phyloP scores from a whole-genome alignment of 169 alveolate genomes.

The Plasmodium blacklocki region DNA sequence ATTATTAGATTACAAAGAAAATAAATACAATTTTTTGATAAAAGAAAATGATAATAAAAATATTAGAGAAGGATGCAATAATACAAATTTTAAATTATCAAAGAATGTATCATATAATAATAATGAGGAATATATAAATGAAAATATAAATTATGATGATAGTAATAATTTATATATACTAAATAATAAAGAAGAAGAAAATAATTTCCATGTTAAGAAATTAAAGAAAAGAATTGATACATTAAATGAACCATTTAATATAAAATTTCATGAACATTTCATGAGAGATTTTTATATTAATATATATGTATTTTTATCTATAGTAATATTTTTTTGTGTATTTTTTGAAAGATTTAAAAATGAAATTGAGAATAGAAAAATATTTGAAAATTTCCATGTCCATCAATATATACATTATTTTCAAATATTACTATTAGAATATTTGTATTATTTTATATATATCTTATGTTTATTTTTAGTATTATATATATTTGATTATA shows the following conservation, averaged over 20 bases:
- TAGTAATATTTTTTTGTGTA: slow-evolving; percentile 71
- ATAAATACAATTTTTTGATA: background rate
- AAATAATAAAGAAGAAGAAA: background rate
- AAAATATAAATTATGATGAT: background rate
- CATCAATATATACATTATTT: slow-evolving; percentile 48
- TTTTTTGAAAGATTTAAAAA: slow-evolving; percentile 59
- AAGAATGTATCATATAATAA: background rate
- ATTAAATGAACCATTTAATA: slow-evolving; percentile 52
- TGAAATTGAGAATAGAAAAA: slow-evolving; percentile 54
- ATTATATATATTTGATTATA: slow-evolving; percentile 40
- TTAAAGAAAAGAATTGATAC: slow-evolving; percentile 5
- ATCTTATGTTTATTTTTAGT: slow-evolving; percentile 16
- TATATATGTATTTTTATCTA: slow-evolving; percentile 56
- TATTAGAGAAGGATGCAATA: background rate
- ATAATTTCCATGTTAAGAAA: background rate
- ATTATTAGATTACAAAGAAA: background rate
- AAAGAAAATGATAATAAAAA: background rate
- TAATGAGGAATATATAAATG: background rate
- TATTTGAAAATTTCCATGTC: slow-evolving; percentile 37
- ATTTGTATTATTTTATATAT: slow-evolving; percentile 50
- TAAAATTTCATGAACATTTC: slow-evolving; percentile 59
- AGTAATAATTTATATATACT: background rate
- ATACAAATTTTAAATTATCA: background rate
- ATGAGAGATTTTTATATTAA: slow-evolving; percentile 70
- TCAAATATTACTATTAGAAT: slow-evolving; percentile 40